Conservation (phyloP, 2,329 filamentous ascomycete species). For the Bipolaris victoriae region DNA sequence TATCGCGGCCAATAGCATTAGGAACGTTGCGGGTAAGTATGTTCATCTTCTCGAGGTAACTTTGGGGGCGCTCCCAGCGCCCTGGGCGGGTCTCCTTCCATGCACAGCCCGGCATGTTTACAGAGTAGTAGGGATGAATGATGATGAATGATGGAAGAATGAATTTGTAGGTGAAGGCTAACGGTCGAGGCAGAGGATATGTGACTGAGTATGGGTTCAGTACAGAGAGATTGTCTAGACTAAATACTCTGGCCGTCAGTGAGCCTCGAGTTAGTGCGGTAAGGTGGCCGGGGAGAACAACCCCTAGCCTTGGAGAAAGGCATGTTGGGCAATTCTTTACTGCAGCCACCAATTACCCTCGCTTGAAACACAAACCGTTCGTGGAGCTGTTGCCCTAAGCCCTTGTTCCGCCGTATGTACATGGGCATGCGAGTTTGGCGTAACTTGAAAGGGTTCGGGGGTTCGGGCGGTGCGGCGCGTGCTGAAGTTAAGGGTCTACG, state of each 20-base stretch:
- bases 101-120: slow-evolving; percentile 11
- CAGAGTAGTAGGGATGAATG: background rate
- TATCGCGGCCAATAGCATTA: slow-evolving; percentile 33
- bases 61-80: slow-evolving; percentile 34
- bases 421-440: background rate
- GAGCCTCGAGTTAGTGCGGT: background rate
- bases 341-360: background rate
- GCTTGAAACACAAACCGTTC: background rate
- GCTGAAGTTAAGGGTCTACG: background rate
- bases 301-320: background rate
- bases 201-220: too few species aligned
- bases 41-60: slow-evolving; percentile 31
- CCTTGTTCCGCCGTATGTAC: background rate
- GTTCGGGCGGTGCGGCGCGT: background rate
- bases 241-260: background rate
- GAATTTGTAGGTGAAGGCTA: background rate
- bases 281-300: background rate
- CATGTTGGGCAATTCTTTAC: background rate
- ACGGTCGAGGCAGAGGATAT: background rate
- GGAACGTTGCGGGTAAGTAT: slow-evolving; percentile 32
- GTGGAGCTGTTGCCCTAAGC: background rate
- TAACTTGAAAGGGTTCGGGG: background rate
- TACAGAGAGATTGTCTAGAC: background rate
- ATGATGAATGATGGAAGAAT: background rate
- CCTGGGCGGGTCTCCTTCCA: slow-evolving; percentile 36